Evolutionary conservation across 371 early-diverging fungal genomes (phyloP).

Genomic region (Blastocladiella emersonii): DNA sequence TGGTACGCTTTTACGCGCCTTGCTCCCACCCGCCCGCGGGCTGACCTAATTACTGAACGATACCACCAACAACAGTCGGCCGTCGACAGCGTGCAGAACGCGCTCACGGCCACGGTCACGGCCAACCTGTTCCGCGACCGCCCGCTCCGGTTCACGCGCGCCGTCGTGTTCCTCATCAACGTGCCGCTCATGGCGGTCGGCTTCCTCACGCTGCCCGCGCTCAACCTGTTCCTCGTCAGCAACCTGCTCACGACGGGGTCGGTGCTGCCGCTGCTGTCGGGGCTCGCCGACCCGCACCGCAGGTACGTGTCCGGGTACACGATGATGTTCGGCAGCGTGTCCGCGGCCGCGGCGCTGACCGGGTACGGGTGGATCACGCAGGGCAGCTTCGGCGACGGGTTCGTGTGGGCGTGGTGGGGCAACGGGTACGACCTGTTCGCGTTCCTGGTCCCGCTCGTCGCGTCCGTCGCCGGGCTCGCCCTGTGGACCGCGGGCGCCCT

Average conservation of each 20-base stretch:
- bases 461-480: not conserved
- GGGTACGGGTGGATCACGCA: not conserved
- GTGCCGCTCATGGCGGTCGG: slow-evolving; percentile 34
- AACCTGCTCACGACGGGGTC: slow-evolving; percentile 37
- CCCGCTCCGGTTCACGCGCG: slow-evolving; percentile 25
- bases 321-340: not conserved
- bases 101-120: slow-evolving; percentile 33
- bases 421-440: not conserved
- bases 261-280: slow-evolving; percentile 32
- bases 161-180: slow-evolving; percentile 34
- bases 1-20: not conserved
- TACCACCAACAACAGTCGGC: slow-evolving; percentile 16
- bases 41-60: too few species aligned
- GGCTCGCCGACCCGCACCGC: slow-evolving; percentile 23
- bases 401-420: not conserved
- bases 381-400: not conserved
- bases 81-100: slow-evolving; percentile 43
- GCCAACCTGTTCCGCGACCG: slow-evolving; percentile 25
- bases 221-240: slow-evolving; percentile 31
- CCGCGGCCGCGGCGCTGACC: not conserved
- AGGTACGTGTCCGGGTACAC: slow-evolving; percentile 8
- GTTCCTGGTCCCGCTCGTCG: not conserved
- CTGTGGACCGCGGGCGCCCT: not conserved
- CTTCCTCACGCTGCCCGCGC: slow-evolving; percentile 23
- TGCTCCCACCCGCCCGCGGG: too few species aligned